Percentiles rank a stretch among this genome's conserved stretches.
phyloP scores from a whole-genome alignment of 1,284 basidiomycete genomes.

The Gymnopus androsaceus region DNA sequence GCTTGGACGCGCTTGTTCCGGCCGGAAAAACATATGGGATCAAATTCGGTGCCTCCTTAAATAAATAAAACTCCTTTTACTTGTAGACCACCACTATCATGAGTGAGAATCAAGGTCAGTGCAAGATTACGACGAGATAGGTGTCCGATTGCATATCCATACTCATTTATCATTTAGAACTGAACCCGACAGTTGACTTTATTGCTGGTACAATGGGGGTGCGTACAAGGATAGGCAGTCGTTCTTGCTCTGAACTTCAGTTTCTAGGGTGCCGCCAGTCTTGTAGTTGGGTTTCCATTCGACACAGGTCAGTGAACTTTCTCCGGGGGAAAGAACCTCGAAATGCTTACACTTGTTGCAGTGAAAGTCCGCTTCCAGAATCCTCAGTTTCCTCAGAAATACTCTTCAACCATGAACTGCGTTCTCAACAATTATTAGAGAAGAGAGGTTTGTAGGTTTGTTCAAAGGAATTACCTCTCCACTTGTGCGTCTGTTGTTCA shows the following conservation, averaged over 20 bases:
- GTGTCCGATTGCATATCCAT: too few species aligned
- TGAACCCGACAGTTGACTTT: conserved; percentile 64
- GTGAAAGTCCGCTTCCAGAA: conserved; percentile 79
- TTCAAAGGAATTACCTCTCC: conserved; percentile 76
- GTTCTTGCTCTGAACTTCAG: conserved; percentile 1
- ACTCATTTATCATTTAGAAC: too few species aligned
- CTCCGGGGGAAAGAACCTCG: background rate
- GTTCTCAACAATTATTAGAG: conserved; percentile 61
- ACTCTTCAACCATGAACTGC: conserved; percentile 64
- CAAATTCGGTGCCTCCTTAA: too few species aligned
- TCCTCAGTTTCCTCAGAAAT: conserved; percentile 54
- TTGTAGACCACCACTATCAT: conserved; percentile 2
- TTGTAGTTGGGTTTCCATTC: conserved; percentile 71
- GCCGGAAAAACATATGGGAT: background rate
- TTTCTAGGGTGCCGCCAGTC: conserved; percentile 57
- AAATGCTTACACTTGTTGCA: too few species aligned
- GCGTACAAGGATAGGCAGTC: conserved; percentile 9
- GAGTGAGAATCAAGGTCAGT: conserved; percentile 6
- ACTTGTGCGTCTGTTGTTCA: conserved; percentile 46
- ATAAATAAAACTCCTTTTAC: background rate
- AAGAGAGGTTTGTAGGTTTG: conserved; percentile 66
- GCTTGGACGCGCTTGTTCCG: background rate
- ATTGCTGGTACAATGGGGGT: conserved; percentile 73
- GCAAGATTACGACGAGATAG: too few species aligned
- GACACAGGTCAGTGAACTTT: conserved; percentile 56